Conservation (phyloP, 768 basidiomycete genomes). For the Pleurotus djamor region DNA sequence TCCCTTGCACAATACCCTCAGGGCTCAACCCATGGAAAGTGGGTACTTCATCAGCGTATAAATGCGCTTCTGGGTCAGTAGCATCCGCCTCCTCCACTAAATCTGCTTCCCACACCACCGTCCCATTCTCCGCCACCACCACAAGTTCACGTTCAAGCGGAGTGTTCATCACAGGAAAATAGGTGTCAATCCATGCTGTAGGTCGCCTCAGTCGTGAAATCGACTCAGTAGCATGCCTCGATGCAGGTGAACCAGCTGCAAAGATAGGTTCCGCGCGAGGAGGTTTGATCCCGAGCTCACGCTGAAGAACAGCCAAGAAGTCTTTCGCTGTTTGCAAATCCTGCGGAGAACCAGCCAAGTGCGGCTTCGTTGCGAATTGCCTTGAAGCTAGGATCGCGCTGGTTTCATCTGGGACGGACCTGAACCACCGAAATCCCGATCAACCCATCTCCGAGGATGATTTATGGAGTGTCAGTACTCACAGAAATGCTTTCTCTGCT, state of each 20-base stretch:
- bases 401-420: conserved; percentile 48
- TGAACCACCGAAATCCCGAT: conserved; percentile 41
- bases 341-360: conserved; percentile 55
- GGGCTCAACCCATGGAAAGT: conserved; percentile 72
- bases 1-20: conserved; percentile 64
- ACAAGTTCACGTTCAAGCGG: conserved; percentile 57
- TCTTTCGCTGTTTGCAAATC: conserved; percentile 58
- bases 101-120: conserved; percentile 54
- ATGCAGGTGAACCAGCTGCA: conserved; percentile 53
- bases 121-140: conserved; percentile 49
- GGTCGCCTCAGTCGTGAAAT: conserved; percentile 38
- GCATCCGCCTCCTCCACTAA: conserved; percentile 66
- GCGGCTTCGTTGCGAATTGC: conserved; percentile 50
- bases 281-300: conserved; percentile 40
- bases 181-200: conserved; percentile 63
- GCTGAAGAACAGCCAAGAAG: conserved; percentile 51
- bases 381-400: conserved; percentile 52
- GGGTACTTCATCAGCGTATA: conserved; percentile 54
- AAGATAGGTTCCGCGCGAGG: conserved; percentile 39
- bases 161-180: conserved; percentile 74
- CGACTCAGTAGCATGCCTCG: conserved; percentile 49
- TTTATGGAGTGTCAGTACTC: not conserved
- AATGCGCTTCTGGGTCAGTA: conserved; percentile 60
- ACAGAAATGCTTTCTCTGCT: conserved; percentile 5
- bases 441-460: not conserved